Percentiles rank a stretch among this genome's conserved stretches.
Conservation (phyloP, 2,329 filamentous ascomycete species). For the Pyrenophora seminiperda region DNA sequence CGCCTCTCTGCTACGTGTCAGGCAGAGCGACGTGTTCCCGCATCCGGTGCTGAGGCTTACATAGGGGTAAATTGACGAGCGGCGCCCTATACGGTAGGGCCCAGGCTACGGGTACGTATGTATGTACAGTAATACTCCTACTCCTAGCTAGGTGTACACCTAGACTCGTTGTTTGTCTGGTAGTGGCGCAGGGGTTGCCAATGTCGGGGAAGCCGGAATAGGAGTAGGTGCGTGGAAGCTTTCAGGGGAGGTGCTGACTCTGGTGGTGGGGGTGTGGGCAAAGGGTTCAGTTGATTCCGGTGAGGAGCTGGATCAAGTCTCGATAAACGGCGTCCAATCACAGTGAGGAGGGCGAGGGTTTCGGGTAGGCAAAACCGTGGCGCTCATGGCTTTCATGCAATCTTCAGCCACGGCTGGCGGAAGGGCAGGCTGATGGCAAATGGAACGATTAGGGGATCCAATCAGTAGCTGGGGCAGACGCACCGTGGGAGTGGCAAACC, state of each 20-base stretch:
- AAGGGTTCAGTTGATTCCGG: constrained; percentile 13
- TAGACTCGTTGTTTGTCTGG: not conserved
- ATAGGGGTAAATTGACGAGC: not conserved
- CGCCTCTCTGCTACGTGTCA: constrained; percentile 19
- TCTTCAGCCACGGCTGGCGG: constrained; percentile 24
- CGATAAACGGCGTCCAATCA: constrained; percentile 21
- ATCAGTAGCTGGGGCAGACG: constrained; percentile 8
- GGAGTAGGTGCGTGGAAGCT: not conserved
- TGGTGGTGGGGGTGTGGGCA: constrained; percentile 1
- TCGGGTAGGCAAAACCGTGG: constrained; percentile 24
- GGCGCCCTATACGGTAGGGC: not conserved
- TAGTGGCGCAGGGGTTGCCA: not conserved
- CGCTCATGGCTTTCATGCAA: constrained; percentile 15
- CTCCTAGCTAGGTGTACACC: no score
- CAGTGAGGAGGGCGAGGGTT: not conserved
- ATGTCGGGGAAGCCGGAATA: constrained; percentile 11
- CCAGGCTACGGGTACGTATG: no score
- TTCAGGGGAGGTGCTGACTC: constrained; percentile 6
- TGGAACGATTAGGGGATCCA: not conserved
- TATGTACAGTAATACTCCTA: no score
- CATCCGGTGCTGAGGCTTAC: not conserved
- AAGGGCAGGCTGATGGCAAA: constrained; percentile 10
- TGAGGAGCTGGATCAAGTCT: constrained; percentile 12
- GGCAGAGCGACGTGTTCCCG: constrained; percentile 25
- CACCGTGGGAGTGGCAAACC: constrained; percentile 5